Percentiles rank a stretch among this genome's conserved stretches.
These are phyloP conservation scores for Penicillium angulare DNA, from an alignment of 495 filamentous ascomycete genomes.

Conservation along the genomic window DNA sequence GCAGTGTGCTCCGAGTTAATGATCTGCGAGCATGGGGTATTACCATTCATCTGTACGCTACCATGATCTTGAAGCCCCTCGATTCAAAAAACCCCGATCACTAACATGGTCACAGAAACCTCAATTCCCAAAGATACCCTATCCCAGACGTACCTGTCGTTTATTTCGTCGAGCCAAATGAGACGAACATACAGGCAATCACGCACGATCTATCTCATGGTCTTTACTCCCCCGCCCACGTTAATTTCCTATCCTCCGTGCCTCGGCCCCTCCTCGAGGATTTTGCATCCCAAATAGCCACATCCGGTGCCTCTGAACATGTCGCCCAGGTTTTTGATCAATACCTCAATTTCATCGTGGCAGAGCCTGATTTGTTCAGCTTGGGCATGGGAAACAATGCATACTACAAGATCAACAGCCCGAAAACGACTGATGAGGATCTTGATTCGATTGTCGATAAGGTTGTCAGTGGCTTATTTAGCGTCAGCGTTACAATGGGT, in stretches of 20 bases:
- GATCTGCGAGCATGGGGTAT: conserved; percentile 91
- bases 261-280: conserved; percentile 92
- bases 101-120: conserved; percentile 56
- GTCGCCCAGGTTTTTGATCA: conserved; percentile 95
- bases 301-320: conserved; percentile 77
- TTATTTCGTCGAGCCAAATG: conserved; percentile 89
- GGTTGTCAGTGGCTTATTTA: conserved; percentile 93
- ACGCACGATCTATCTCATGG: conserved; percentile 82
- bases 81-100: background rate
- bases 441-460: conserved; percentile 82
- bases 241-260: conserved; percentile 96
- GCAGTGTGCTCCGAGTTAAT: conserved; percentile 89
- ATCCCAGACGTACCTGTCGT: conserved; percentile 97
- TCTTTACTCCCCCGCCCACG: conserved; percentile 90
- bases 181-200: conserved; percentile 75
- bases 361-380: conserved; percentile 94
- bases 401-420: conserved; percentile 94
- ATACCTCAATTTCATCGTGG: conserved; percentile 96
- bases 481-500: conserved; percentile 97
- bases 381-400: conserved; percentile 84
- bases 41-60: conserved; percentile 85
- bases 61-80: background rate
- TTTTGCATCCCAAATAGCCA: conserved; percentile 84
- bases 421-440: conserved; percentile 83
- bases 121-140: conserved; percentile 77